Evolutionary conservation across 345 rosid genomes (phyloP), one percentile per base, ranked within the genome.

Genomic region (Linum usitatissimum): DNA sequence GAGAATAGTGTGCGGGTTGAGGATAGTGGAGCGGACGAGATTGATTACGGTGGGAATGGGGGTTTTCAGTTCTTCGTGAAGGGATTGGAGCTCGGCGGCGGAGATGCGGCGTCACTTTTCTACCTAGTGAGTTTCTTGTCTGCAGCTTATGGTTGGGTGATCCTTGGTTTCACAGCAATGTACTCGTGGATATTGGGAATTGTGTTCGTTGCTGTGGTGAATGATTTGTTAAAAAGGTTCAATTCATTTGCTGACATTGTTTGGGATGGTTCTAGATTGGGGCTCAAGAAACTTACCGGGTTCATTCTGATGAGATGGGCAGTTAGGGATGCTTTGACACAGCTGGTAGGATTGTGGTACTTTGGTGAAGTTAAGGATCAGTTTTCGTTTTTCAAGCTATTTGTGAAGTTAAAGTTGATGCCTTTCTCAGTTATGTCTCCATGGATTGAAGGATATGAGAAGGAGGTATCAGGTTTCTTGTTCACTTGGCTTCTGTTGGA

Each of bases 131-230:
- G 84, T 71, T 85, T 87, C 65, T 63, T 92, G 54, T 87, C 93
- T 28, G 90, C 90, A 4, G 93, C 96, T 31, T 92, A 92, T 75
- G 96, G 96, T 6, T 89, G 93, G 95, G 90, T 87, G 72, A 84
- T 92, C 76, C 77, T 92, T 45, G 95, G 91, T 64, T 92, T 87
- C 59, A 86, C 96, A 4, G 84, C 82, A 7, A 80, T 88, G 45
- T 92, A 89, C 77, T 86, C 99, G 2, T 75, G 86, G 87, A 87
- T 86, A 57, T 34, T 82, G 0, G 99, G 91, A 45, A 71, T 88
- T 68, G 83, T 79, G 58, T 93, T 84, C 62, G 81, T 93, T 19
- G 86, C 84, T 2, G 81, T 87, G 18, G 76, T 81, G 40, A 82
- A 87, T 69, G 88, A 84, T 53, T 67, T 90, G 71, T 59, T 84